phyloP scores from a whole-genome alignment of 352 stramenopile genomes.

The Phytophthora sojae region DNA sequence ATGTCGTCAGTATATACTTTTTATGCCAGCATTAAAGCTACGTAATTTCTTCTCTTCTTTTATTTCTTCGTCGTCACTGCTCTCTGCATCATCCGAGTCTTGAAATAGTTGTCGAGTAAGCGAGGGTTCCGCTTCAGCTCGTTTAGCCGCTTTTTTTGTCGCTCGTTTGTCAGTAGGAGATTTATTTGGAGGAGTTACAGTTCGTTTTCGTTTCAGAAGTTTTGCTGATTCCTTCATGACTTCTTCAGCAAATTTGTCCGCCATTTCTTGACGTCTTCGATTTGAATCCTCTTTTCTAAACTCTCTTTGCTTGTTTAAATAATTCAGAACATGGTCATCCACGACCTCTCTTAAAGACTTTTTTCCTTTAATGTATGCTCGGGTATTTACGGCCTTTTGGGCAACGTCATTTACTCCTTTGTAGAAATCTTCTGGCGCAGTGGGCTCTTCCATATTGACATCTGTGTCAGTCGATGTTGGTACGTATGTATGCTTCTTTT shows the following conservation, averaged over 20 bases:
- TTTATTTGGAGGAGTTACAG: background rate
- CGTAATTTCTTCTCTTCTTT: background rate
- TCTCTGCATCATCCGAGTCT: background rate
- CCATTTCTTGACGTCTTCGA: background rate
- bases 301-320: background rate
- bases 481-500: background rate
- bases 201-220: background rate
- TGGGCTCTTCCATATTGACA: background rate
- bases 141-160: background rate
- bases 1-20: background rate
- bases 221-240: background rate
- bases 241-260: background rate
- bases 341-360: background rate
- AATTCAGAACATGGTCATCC: background rate
- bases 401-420: background rate
- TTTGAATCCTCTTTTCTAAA: background rate
- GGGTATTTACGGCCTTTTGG: background rate
- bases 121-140: background rate
- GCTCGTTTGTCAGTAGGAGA: background rate
- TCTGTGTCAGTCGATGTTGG: background rate
- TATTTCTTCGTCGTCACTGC: background rate
- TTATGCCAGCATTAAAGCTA: background rate
- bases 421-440: background rate
- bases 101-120: background rate
- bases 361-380: constrained; percentile 1